Conservation (phyloP, 2,329 filamentous ascomycete species). For the Calonectria pseudoturangicola region DNA sequence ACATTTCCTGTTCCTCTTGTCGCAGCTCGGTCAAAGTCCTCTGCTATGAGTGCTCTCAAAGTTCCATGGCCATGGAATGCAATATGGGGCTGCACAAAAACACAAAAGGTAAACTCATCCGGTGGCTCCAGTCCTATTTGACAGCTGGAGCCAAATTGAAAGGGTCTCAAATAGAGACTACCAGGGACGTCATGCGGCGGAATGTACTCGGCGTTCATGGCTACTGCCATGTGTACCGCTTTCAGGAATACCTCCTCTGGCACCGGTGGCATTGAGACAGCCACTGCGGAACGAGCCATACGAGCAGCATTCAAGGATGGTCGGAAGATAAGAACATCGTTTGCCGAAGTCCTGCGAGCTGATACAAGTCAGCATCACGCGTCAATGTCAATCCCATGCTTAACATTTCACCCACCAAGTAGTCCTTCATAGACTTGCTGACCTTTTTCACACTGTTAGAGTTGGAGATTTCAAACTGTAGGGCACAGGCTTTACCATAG, state of each 20-base stretch:
- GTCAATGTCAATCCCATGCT: not conserved
- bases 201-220: slow-evolving; percentile 1
- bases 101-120: not conserved
- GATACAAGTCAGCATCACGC: not conserved
- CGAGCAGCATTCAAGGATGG: not conserved
- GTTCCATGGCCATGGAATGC: slow-evolving; percentile 1
- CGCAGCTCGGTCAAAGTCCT: slow-evolving; percentile 4
- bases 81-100: not conserved
- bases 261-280: not conserved
- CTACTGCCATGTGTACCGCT: not conserved
- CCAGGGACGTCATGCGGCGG: not conserved
- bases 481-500: not conserved
- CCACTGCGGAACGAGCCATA: not conserved
- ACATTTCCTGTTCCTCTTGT: slow-evolving; percentile 3
- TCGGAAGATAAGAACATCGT: not conserved
- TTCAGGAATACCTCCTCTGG: not conserved
- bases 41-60: not conserved
- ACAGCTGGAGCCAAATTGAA: slow-evolving; percentile 5
- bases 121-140: slow-evolving; percentile 7
- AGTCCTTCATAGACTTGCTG: slow-evolving; percentile 5
- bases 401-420: not conserved
- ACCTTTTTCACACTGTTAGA: not conserved
- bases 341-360: not conserved
- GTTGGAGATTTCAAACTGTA: not conserved
- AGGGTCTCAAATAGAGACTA: not conserved